Evolutionary conservation across 2,329 filamentous ascomycete species (phyloP).

Genomic region (Colletotrichum somersetense): DNA sequence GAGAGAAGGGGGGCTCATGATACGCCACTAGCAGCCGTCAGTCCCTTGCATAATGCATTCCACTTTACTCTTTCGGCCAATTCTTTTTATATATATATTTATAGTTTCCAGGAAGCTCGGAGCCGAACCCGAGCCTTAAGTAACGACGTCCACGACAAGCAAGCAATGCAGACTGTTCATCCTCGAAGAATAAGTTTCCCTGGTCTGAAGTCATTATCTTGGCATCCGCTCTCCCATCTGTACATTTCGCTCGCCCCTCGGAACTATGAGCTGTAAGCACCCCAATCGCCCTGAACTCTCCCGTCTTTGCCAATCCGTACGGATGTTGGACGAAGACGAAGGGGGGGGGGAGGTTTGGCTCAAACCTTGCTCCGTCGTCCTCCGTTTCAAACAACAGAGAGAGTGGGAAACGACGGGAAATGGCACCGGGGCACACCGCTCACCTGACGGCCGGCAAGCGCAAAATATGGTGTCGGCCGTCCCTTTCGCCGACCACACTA

Average conservation of each 20-base stretch:
- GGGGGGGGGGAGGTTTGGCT: background rate
- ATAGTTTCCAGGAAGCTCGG: conserved; percentile 16
- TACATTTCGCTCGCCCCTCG: background rate
- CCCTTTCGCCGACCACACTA: background rate
- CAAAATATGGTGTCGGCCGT: conserved; percentile 1
- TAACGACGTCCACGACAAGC: conserved; percentile 16
- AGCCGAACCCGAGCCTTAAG: conserved; percentile 25
- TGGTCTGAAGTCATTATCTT: conserved; percentile 14
- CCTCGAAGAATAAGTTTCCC: background rate
- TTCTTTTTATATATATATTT: conserved; percentile 11
- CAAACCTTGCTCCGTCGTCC: background rate
- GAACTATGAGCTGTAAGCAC: conserved; percentile 13
- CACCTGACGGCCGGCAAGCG: background rate
- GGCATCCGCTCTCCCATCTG: conserved; percentile 23
- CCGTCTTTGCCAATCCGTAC: background rate
- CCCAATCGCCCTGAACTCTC: conserved; percentile 23
- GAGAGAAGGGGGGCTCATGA: conserved; percentile 11
- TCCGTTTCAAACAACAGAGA: background rate
- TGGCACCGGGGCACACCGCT: conserved; percentile 9
- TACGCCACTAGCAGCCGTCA: conserved; percentile 26
- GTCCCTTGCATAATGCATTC: conserved; percentile 25
- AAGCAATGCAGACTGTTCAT: conserved; percentile 24
- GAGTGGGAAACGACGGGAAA: background rate
- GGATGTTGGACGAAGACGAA: background rate
- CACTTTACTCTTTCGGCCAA: conserved; percentile 20